A percentile compares a stretch with the other conserved stretches of the same genome.
Conservation (phyloP, 495 filamentous ascomycete genomes). For the Penicillium herquei region DNA sequence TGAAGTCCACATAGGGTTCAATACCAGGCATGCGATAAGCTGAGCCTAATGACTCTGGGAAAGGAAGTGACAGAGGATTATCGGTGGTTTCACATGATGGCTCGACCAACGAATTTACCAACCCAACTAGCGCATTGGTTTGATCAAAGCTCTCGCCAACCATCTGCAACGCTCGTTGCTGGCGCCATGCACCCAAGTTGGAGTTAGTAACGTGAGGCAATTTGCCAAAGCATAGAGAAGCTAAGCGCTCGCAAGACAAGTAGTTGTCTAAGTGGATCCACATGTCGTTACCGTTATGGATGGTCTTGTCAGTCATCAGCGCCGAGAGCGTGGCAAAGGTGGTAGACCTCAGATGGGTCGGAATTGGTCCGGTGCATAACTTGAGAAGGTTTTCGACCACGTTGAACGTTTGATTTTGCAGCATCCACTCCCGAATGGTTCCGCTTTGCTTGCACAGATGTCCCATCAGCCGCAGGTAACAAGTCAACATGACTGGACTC, state of each 20-base stretch:
- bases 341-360: slow-evolving; percentile 71
- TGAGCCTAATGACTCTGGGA: slow-evolving; percentile 83
- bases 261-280: slow-evolving; percentile 74
- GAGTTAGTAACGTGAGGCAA: neutral
- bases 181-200: slow-evolving; percentile 36
- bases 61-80: slow-evolving; percentile 67
- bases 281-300: slow-evolving; percentile 57
- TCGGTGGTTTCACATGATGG: slow-evolving; percentile 42
- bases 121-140: slow-evolving; percentile 72
- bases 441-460: slow-evolving; percentile 70
- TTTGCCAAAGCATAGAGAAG: slow-evolving; percentile 1
- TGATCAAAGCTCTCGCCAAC: slow-evolving; percentile 73
- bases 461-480: slow-evolving; percentile 82
- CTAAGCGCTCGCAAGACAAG: slow-evolving; percentile 48
- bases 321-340: slow-evolving; percentile 68
- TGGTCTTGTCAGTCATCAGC: slow-evolving; percentile 63
- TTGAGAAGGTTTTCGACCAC: slow-evolving; percentile 66
- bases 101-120: slow-evolving; percentile 71
- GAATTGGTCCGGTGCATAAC: slow-evolving; percentile 65
- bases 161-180: slow-evolving; percentile 52
- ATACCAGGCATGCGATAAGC: slow-evolving; percentile 79
- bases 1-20: slow-evolving; percentile 88
- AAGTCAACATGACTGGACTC: slow-evolving; percentile 86
- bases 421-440: slow-evolving; percentile 64
- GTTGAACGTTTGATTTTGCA: slow-evolving; percentile 60